phyloP scores from a whole-genome alignment of 148 eudicot genomes.

The Arctostaphylos glauca region DNA sequence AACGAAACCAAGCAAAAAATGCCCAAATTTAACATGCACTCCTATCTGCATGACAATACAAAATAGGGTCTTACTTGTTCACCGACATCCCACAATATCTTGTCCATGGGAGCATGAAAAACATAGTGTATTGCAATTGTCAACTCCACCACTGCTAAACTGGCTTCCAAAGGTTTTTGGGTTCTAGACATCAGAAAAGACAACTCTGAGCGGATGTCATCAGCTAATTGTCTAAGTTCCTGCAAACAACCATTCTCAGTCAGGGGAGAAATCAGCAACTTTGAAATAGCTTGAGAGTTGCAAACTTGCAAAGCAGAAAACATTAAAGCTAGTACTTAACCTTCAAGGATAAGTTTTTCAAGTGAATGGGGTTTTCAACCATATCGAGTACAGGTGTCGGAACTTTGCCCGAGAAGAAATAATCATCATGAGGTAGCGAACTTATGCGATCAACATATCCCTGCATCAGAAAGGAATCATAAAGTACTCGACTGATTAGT shows the following conservation, averaged over 20 bases:
- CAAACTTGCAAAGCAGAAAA: not conserved
- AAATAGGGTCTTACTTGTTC: slow-evolving; percentile 58
- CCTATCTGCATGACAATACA: not conserved
- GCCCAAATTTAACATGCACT: not conserved
- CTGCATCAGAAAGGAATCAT: slow-evolving; percentile 26
- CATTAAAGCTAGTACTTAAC: slow-evolving; percentile 36
- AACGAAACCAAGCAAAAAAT: not conserved
- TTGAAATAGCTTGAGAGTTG: slow-evolving; percentile 4
- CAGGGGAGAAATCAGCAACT: slow-evolving; percentile 15
- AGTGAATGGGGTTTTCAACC: slow-evolving; percentile 75
- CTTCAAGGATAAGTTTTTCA: slow-evolving; percentile 80
- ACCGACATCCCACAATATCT: slow-evolving; percentile 83
- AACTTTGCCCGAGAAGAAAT: slow-evolving; percentile 57
- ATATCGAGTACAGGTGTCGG: slow-evolving; percentile 86
- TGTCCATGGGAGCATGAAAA: slow-evolving; percentile 84
- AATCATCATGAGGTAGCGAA: slow-evolving; percentile 49
- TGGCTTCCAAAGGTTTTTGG: slow-evolving; percentile 47
- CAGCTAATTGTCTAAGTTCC: slow-evolving; percentile 78
- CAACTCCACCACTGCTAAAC: slow-evolving; percentile 76
- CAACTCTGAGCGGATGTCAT: slow-evolving; percentile 75
- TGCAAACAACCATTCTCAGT: slow-evolving; percentile 34
- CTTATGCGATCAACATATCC: slow-evolving; percentile 33
- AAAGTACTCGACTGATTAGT: not conserved
- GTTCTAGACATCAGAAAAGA: slow-evolving; percentile 49
- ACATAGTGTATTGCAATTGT: slow-evolving; percentile 87